phyloP scores from a whole-genome alignment of 2,329 filamentous ascomycete species.

The Fusarium pseudonygamai region DNA sequence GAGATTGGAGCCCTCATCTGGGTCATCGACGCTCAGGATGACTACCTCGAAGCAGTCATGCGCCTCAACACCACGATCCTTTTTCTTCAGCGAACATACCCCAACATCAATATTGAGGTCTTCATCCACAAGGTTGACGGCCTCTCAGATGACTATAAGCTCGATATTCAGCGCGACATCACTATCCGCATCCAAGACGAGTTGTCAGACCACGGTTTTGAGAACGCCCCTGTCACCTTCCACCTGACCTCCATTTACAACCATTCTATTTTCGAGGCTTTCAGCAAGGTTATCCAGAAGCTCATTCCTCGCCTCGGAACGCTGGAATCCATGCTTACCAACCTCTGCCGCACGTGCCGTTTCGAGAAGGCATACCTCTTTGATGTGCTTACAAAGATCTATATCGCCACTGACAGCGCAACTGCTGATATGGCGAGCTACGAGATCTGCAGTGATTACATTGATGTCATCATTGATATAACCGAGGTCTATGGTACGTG shows the following conservation, averaged over 20 bases:
- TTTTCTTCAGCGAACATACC: conserved; percentile 86
- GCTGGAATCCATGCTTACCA: conserved; percentile 92
- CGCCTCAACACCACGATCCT: conserved; percentile 90
- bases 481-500: conserved; percentile 92
- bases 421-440: conserved; percentile 96
- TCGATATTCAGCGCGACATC: conserved; percentile 96
- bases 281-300: conserved; percentile 98
- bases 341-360: conserved; percentile 89
- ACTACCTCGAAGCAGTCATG: conserved; percentile 91
- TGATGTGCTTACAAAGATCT: conserved; percentile 97
- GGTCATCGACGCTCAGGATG: conserved; percentile 98
- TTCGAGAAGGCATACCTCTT: conserved; percentile 99
- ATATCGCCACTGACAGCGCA: conserved; percentile 94
- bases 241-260: conserved; percentile 99
- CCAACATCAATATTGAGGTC: conserved; percentile 95
- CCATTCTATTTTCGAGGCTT: conserved; percentile 97
- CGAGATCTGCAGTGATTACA: conserved; percentile 98
- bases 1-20: conserved; percentile 95
- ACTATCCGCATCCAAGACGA: conserved; percentile 97
- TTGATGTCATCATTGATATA: conserved; percentile 97
- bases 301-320: conserved; percentile 93
- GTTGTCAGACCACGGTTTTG: conserved; percentile 89
- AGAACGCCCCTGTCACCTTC: conserved; percentile 93
- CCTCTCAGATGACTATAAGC: conserved; percentile 95
- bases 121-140: conserved; percentile 99